Base-by-base conservation (phyloP, 768 basidiomycete species). In the Rhizopogon rudus region DNA sequence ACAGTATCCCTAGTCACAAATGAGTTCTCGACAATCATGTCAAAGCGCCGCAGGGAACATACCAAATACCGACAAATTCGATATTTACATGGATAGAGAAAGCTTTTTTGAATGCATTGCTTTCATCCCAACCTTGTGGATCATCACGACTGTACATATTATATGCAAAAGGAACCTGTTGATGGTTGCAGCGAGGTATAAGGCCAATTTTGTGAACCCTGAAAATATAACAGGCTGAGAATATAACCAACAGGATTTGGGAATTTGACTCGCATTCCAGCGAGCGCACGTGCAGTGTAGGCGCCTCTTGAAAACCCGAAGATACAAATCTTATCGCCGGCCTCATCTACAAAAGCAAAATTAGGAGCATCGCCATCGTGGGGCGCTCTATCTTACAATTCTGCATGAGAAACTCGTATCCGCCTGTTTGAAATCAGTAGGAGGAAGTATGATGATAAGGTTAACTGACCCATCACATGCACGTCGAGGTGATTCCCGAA, bases 231-330 rank as follows among this genome's bases (percentile, higher is more conserved):
- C 40, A 46, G 50, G 44, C 51, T 33, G 14, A 29, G 33, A 22
- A 7, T 35, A 37, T 13, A 2, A 13, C 9, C 12, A 20, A 3
- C 60, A 12, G 53, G n/a, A 61, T 59, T 41, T 61, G 53, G 31
- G 31, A 35, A 62, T 14, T 25, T 5, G 25, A 55, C 79, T 65
- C 54, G 80, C 87, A 90, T 90, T 53, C 88, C 88, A 13, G 84
- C 87, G 13, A 88, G 73, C 3, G 86, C 86, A 46, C 88, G 79
- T 22, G 81, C 80, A 20, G 86, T 85, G 59, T 81, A 90, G 43
- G 87, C 87, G n/a, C 88, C 88, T 53, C 90, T 75, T 2, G 88
- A 90, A 67, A 91, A 91, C 0, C 88, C 91, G 62, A 92, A 91
- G 3, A 93, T 74, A 63, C 80, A 90, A 4, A 93, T 87, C 58